phyloP scores from a whole-genome alignment of 139 green algal genomes.

The Chlamydomonas sp. region DNA sequence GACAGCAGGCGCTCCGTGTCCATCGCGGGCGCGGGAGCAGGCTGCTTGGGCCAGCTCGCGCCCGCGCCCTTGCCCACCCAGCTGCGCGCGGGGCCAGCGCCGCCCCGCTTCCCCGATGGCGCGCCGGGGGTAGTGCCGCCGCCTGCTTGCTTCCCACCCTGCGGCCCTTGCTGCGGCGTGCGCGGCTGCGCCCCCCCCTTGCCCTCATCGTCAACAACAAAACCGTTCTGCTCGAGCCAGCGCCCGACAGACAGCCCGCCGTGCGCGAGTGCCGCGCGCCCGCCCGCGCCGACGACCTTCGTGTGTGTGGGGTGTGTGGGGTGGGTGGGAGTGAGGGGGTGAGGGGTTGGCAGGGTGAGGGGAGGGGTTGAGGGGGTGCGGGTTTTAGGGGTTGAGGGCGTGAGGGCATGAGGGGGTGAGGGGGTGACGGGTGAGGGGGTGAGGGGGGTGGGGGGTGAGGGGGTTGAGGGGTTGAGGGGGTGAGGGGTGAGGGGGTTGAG shows the following conservation, averaged over 20 bases:
- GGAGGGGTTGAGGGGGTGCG: not conserved
- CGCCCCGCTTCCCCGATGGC: slow-evolving; percentile 1
- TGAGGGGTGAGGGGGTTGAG: too few relatives aligned
- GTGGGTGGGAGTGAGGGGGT: not conserved
- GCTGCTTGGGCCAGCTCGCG: too few relatives aligned
- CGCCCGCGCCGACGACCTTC: too few relatives aligned
- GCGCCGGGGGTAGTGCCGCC: not conserved
- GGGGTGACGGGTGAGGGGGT: not conserved
- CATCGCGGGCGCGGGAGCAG: too few relatives aligned
- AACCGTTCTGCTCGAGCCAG: slow-evolving; percentile 14
- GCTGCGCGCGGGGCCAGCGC: too few relatives aligned
- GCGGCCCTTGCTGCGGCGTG: not conserved
- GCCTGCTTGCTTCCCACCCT: not conserved
- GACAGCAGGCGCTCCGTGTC: too few relatives aligned
- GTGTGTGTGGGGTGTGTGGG: too few relatives aligned
- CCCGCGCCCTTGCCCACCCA: too few relatives aligned
- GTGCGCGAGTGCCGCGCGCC: not conserved
- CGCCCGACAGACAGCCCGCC: not conserved
- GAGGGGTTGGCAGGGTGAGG: not conserved
- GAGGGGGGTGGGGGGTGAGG: too few relatives aligned
- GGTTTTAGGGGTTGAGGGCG: not conserved
- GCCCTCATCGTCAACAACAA: not conserved
- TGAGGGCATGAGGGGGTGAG: not conserved
- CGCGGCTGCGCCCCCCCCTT: not conserved
- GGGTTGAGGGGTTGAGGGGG: not conserved